Percentiles rank a stretch among this genome's conserved stretches.
Conservation (phyloP, 148 eudicot species). For the Camellia granthamiana region DNA sequence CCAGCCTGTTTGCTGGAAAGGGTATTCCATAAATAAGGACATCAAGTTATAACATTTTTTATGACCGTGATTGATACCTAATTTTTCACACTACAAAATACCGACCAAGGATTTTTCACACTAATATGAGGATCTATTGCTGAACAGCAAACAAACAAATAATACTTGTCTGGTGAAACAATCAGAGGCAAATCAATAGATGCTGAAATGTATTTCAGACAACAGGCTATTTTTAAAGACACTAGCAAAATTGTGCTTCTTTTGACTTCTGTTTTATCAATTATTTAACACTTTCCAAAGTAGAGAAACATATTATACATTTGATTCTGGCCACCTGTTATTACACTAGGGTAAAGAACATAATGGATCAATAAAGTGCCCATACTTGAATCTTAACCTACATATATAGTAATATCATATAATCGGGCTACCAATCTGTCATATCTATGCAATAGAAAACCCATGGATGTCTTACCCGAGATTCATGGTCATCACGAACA, state of each 20-base stretch:
- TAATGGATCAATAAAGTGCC: not conserved
- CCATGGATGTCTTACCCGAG: constrained; percentile 40
- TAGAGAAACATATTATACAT: not conserved
- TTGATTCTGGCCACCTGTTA: not conserved
- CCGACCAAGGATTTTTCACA: not conserved
- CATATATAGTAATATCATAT: not conserved
- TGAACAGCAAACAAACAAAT: not conserved
- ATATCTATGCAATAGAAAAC: not conserved
- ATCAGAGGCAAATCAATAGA: too few relatives aligned
- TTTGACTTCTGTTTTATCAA: not conserved
- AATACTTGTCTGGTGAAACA: not conserved
- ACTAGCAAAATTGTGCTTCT: not conserved
- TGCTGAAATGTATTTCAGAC: not conserved
- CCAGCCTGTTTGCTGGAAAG: not conserved
- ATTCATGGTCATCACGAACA: constrained; percentile 64
- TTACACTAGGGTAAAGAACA: not conserved
- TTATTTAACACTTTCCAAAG: not conserved
- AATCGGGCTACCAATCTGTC: not conserved
- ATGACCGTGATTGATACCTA: not conserved
- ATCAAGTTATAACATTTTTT: not conserved
- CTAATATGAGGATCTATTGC: not conserved
- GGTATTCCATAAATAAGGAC: not conserved
- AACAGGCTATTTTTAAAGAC: not conserved
- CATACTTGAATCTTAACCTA: not conserved
- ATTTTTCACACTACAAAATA: not conserved